Base-by-base conservation (phyloP, 140 eudicot species). In the Oenanthe javanica region DNA sequence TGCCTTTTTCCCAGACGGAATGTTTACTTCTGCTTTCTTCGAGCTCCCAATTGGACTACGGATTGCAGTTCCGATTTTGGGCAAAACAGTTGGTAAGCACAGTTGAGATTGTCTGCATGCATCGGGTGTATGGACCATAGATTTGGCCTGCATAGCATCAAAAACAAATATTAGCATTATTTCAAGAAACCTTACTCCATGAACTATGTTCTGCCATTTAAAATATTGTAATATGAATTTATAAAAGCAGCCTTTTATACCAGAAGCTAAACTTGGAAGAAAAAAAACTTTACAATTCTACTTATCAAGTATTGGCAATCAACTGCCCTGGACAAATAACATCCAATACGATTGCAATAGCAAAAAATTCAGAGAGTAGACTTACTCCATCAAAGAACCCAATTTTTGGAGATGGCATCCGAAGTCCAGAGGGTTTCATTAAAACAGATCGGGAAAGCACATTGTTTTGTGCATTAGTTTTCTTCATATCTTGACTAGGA, bases 341-440 rank as follows among this genome's bases (percentile, higher is more conserved):
- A 69, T 69, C 21, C n/a, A 69, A 36, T 12, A 69, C 36, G 64
- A 51, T 54, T 6, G 66, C 74, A 51, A 45, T 70, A 49, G 40
- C 47, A 57, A 46, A 48, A 88, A 18, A n/a, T 49, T 47, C 31
- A 52, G 61, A 9, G 72, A 75, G 40, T 84, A 69, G 82, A 89
- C 96, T 90, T 51, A 94, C 99, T 97, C 95, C 97, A 83, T 92
- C 99, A 82, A 92, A 95, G 85, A 85, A 92, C 47, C 97, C 99
- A n/a, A 89, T 90, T 81, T 92, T 95, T 5, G 97, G 95, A 54
- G 99, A 92, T 55, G 99, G 99, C 97, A 90, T 84, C 77, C 97
- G 82, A 11, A 95, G 90, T 66, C 97, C 97, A 7, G 99, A 82
- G 72, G 99, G 97, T 79, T 88, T 94, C 80, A 75, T 73, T 9